phyloP scores from a whole-genome alignment of 805 yeast genomes.

The Lachancea nothofagi region DNA sequence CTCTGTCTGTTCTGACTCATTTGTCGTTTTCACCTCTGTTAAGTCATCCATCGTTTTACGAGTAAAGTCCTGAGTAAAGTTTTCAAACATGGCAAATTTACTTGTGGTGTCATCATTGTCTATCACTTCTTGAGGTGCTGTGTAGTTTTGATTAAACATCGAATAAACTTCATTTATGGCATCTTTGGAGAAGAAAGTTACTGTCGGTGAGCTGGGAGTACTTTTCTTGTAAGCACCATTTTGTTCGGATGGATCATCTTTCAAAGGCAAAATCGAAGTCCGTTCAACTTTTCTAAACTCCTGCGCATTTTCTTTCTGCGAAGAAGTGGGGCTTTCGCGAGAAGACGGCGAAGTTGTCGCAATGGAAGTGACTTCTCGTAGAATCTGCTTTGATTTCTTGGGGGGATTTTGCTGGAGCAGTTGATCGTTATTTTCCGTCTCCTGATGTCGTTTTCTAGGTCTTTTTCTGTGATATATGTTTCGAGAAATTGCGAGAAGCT shows the following conservation, averaged over 20 bases:
- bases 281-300: conserved; percentile 21
- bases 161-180: conserved; percentile 68
- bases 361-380: conserved; percentile 1
- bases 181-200: conserved; percentile 68
- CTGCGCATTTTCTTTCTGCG: background rate
- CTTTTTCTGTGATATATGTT: conserved; percentile 22
- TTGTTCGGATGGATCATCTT: conserved; percentile 28
- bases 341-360: background rate
- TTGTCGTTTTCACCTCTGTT: conserved; percentile 31
- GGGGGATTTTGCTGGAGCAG: background rate
- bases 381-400: conserved; percentile 2
- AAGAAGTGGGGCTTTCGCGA: background rate
- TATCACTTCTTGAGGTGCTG: conserved; percentile 16
- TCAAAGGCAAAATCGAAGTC: conserved; percentile 43
- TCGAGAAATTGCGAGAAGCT: conserved; percentile 52
- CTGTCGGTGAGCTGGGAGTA: conserved; percentile 62
- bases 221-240: conserved; percentile 11
- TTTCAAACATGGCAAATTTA: conserved; percentile 26
- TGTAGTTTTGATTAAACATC: conserved; percentile 57
- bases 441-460: conserved; percentile 1
- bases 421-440: background rate
- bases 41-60: conserved; percentile 32
- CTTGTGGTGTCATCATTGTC: conserved; percentile 25
- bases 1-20: background rate
- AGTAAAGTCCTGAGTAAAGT: conserved; percentile 36